Evolutionary conservation across 805 yeast genomes (phyloP).

Genomic region (Diddensiella transvaalensis): DNA sequence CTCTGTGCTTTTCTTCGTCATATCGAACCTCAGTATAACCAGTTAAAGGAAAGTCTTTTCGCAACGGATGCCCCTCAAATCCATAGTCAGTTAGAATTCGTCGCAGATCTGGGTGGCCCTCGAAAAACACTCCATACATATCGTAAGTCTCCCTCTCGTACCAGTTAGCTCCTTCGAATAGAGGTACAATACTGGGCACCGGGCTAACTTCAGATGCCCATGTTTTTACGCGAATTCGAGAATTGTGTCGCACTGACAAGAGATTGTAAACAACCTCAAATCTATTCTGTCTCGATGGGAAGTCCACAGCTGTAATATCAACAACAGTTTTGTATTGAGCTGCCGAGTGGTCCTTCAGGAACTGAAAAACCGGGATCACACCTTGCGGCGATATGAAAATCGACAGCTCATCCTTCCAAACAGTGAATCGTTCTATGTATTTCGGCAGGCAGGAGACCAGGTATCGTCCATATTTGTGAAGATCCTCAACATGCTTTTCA

Average conservation of each 20-base stretch:
- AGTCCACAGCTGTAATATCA: constrained; percentile 85
- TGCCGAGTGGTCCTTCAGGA: constrained; percentile 73
- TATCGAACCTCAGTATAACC: constrained; percentile 89
- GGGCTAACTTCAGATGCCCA: constrained; percentile 79
- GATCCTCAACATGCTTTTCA: constrained; percentile 60
- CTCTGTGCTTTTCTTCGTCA: constrained; percentile 87
- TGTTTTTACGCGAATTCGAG: constrained; percentile 84
- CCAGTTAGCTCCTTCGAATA: constrained; percentile 84
- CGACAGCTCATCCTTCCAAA: constrained; percentile 86
- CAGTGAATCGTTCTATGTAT: constrained; percentile 76
- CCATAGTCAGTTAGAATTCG: constrained; percentile 91
- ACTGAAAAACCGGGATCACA: constrained; percentile 63
- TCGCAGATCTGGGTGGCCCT: constrained; percentile 85
- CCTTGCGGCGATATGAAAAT: constrained; percentile 74
- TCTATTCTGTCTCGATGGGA: constrained; percentile 77
- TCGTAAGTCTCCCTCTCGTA: constrained; percentile 87
- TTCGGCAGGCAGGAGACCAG: constrained; percentile 76
- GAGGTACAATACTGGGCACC: constrained; percentile 71
- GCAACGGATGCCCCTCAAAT: constrained; percentile 85
- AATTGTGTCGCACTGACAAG: constrained; percentile 76
- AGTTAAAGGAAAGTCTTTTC: constrained; percentile 90
- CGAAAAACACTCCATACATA: constrained; percentile 81
- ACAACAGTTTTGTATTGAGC: constrained; percentile 73
- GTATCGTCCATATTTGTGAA: constrained; percentile 79
- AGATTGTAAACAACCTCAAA: constrained; percentile 85